phyloP scores from a whole-genome alignment of 1,139 yeast genomes.

The Pichiaceae sp. region DNA sequence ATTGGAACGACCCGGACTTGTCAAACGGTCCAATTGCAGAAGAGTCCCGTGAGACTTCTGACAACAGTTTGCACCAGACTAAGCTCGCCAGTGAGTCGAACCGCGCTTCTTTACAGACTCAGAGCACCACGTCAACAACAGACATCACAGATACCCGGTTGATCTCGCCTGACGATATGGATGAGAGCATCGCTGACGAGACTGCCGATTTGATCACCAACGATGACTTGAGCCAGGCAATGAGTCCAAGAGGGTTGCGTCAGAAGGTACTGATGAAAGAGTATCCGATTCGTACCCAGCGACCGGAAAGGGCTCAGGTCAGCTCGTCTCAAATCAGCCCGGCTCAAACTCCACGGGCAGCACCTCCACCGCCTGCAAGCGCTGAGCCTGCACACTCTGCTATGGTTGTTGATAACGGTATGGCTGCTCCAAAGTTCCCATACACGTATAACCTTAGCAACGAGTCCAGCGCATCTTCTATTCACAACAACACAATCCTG shows the following conservation, averaged over 20 bases:
- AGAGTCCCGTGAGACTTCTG: neutral
- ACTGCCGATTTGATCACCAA: neutral
- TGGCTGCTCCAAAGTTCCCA: neutral
- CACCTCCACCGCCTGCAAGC: no score
- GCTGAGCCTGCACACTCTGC: neutral
- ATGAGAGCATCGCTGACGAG: neutral
- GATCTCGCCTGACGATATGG: neutral
- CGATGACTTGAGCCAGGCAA: neutral
- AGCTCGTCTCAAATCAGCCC: no score
- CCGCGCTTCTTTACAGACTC: neutral
- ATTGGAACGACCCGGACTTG: neutral
- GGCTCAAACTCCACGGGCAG: no score
- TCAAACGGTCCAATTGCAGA: neutral
- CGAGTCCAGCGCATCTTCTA: conserved; percentile 1
- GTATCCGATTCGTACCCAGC: no score
- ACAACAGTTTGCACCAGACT: neutral
- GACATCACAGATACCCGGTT: conserved; percentile 1
- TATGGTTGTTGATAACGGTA: neutral
- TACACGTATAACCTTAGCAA: neutral
- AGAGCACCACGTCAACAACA: neutral
- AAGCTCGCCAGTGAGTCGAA: neutral
- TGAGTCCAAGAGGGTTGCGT: no score
- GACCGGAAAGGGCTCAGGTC: no score
- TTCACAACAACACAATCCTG: neutral
- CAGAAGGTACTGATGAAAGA: no score